Evolutionary conservation across 768 basidiomycete species (phyloP).

Genomic region (Tulasnella sp.): DNA sequence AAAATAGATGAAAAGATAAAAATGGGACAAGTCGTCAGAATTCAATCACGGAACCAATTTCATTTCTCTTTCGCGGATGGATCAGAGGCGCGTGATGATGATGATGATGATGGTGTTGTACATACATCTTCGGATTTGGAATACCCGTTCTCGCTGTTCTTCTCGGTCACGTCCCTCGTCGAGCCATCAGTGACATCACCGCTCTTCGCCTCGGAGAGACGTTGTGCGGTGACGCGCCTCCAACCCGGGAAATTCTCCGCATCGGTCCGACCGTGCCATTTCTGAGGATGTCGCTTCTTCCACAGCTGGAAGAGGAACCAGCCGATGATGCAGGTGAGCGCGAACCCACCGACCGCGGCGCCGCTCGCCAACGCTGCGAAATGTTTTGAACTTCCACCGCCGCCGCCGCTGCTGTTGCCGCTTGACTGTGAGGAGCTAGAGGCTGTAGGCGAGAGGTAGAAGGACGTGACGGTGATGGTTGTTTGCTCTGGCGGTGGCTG

Average conservation of each 20-base stretch:
- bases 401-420: background rate
- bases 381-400: background rate
- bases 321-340: constrained; percentile 4
- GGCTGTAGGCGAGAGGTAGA: background rate
- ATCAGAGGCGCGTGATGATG: too few relatives aligned
- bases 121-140: too few relatives aligned
- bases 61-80: too few relatives aligned
- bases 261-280: constrained; percentile 2
- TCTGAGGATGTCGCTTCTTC: background rate
- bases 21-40: too few relatives aligned
- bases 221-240: background rate
- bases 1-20: too few relatives aligned
- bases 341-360: constrained; percentile 4
- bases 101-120: too few relatives aligned
- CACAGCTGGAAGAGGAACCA: background rate
- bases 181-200: background rate
- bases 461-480: constrained; percentile 8
- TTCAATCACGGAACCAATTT: too few relatives aligned
- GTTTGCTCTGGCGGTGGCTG: background rate
- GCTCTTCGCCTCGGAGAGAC: background rate
- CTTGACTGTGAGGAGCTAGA: background rate
- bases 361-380: background rate
- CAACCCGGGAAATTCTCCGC: constrained; percentile 10
- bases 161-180: background rate
- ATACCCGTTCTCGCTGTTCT: too few relatives aligned